phyloP scores from a whole-genome alignment of 352 stramenopile species.

The Globisporangium mamillatum region DNA sequence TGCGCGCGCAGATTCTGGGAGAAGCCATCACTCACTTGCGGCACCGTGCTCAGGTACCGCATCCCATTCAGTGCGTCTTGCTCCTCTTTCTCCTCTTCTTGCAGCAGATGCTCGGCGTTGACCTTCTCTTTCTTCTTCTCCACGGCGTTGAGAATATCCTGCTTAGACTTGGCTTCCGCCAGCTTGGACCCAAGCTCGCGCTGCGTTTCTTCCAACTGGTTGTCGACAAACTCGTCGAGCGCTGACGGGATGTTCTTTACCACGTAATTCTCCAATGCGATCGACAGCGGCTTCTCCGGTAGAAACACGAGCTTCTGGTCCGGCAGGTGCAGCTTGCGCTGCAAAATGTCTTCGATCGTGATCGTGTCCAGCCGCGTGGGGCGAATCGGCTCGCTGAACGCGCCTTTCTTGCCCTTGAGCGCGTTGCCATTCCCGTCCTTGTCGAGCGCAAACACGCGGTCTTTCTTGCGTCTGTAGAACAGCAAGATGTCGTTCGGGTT shows the following conservation, averaged over 20 bases:
- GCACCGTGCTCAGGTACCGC: conserved; percentile 1
- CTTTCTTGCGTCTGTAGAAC: conserved; percentile 73
- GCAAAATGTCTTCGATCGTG: conserved; percentile 80
- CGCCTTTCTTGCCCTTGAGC: conserved; percentile 25
- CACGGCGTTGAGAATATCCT: conserved; percentile 64
- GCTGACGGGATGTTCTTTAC: conserved; percentile 78
- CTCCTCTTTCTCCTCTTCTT: conserved; percentile 47
- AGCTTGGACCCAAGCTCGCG: conserved; percentile 46
- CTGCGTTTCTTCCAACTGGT: conserved; percentile 68
- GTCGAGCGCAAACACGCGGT: conserved; percentile 38
- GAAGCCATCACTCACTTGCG: conserved; percentile 15
- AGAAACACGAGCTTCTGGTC: conserved; percentile 79
- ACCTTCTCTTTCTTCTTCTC: conserved; percentile 63
- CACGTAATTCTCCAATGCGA: conserved; percentile 79
- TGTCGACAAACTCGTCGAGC: conserved; percentile 75
- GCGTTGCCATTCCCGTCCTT: conserved; percentile 29
- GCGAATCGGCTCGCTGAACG: conserved; percentile 46
- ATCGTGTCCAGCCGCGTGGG: conserved; percentile 60
- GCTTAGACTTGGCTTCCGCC: conserved; percentile 44
- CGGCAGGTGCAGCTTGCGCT: conserved; percentile 50
- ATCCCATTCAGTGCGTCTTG: conserved; percentile 5
- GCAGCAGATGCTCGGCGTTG: conserved; percentile 48
- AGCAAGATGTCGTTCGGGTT: conserved; percentile 89
- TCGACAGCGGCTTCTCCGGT: conserved; percentile 58
- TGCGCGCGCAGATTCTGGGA: conserved; percentile 25